Evolutionary conservation across 2,329 filamentous ascomycete species (phyloP), one percentile per base, ranked within the genome.

Genomic region (Colletotrichum sp.): DNA sequence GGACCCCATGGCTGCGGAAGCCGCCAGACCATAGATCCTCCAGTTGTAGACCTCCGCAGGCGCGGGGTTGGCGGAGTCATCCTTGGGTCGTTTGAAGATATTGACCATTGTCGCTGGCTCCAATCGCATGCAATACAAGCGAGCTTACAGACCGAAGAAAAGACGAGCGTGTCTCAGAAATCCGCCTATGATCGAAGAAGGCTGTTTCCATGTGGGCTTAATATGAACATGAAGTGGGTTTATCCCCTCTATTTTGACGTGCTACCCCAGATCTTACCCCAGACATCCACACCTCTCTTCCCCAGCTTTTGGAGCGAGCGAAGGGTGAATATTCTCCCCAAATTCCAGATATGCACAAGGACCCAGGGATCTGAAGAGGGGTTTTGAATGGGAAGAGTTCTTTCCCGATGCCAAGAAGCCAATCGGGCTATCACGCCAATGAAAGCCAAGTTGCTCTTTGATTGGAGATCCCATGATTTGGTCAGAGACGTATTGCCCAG

Each of bases 21-120:
- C 60, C 4, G 81, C 79, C 32, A 80, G 78, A 18, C 77, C 78
- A 59, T 81, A 82, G 55, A 82, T 78, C 52, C 80, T 66, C 80
- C 80, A 82, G 70, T 82, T 82, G 79, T 82, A 82, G 13, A 80
- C 78, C 39, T 73, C 30, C 9, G 71, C 49, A n/a, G 77, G 77
- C 32, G 77, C 77, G 24, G 70, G 76, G 60, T 78, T 72, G 7
- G 76, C 68, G 21, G 76, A 76, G 26, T 70, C 59, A 57, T 78
- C 72, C 49, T 78, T 62, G 4, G 78, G 76, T 24, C 65, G 65
- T 8, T 55, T 57, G 8, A 67, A 67, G 18, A 67, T 67, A 2
- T 67, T 67, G 3, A 67, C 44, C 65, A 67, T 67, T 28, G 18
- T 57, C 36, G n/a, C 0, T 10, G 21, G 28, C 9, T 16, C 9